Percentiles rank a stretch among this genome's conserved stretches.
These are phyloP conservation scores for Rostrohypoxylon terebratum DNA, from an alignment of 495 filamentous ascomycete species.

Conservation along the genomic window DNA sequence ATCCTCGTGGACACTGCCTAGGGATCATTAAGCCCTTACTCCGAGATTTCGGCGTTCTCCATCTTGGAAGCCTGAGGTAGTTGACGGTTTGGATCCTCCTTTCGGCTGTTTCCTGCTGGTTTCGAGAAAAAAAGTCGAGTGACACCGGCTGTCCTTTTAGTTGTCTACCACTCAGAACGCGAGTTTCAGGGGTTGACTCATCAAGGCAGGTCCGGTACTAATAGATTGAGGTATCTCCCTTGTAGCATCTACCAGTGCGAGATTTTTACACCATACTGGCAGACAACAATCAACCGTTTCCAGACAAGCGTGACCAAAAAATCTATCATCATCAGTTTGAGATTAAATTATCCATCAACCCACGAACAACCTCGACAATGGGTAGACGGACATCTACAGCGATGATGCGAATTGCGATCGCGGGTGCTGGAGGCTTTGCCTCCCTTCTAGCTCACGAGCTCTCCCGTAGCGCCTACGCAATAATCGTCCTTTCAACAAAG, in stretches of 20 bases:
- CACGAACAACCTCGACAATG: slow-evolving; percentile 48
- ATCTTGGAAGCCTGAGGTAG: slow-evolving; percentile 37
- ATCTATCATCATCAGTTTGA: slow-evolving; percentile 6
- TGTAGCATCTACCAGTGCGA: slow-evolving; percentile 41
- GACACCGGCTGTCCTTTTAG: slow-evolving; percentile 40
- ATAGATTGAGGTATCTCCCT: slow-evolving; percentile 40
- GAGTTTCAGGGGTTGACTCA: slow-evolving; percentile 47
- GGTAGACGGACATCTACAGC: slow-evolving; percentile 48
- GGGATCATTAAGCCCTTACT: slow-evolving; percentile 25
- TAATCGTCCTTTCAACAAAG: slow-evolving; percentile 73
- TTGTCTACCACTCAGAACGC: slow-evolving; percentile 40
- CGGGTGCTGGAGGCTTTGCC: slow-evolving; percentile 76
- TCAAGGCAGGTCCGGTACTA: slow-evolving; percentile 37
- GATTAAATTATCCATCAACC: slow-evolving; percentile 30
- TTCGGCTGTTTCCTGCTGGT: slow-evolving; percentile 41
- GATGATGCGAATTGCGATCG: slow-evolving; percentile 80
- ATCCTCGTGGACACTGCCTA: slow-evolving; percentile 38
- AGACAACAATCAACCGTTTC: slow-evolving; percentile 19
- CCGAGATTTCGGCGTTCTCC: slow-evolving; percentile 44
- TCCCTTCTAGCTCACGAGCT: slow-evolving; percentile 71
- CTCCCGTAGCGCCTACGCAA: slow-evolving; percentile 69
- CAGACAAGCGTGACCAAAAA: slow-evolving; percentile 29
- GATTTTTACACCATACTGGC: slow-evolving; percentile 38
- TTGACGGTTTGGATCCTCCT: slow-evolving; percentile 32
- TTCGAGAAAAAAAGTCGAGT: slow-evolving; percentile 38